Percentiles rank a stretch among this genome's conserved stretches.
phyloP scores from a whole-genome alignment of 495 filamentous ascomycete genomes.

The Penicillium turbatum region DNA sequence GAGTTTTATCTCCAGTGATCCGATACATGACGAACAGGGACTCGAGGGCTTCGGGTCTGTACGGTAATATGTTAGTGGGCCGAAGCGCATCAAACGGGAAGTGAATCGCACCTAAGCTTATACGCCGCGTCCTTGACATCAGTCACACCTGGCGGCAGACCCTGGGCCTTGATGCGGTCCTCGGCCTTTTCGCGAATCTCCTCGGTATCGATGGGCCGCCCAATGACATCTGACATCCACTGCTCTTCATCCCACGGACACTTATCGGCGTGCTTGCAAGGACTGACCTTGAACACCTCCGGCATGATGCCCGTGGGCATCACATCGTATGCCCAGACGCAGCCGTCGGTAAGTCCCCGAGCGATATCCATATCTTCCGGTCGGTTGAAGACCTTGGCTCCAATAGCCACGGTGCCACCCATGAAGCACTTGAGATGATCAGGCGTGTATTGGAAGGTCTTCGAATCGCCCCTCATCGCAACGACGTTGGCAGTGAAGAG shows the following conservation, averaged over 20 bases:
- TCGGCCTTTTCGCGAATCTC: slow-evolving; percentile 36
- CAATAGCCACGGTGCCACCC: slow-evolving; percentile 59
- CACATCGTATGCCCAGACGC: slow-evolving; percentile 55
- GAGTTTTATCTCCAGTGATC: slow-evolving; percentile 63
- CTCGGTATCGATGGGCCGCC: slow-evolving; percentile 13
- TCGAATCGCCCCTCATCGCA: slow-evolving; percentile 17
- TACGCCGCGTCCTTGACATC: slow-evolving; percentile 58
- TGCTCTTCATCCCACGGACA: slow-evolving; percentile 54
- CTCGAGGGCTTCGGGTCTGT: slow-evolving; percentile 64
- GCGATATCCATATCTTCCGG: slow-evolving; percentile 52
- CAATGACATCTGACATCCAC: slow-evolving; percentile 43
- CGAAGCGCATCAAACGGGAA: not conserved
- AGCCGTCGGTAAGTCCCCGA: slow-evolving; percentile 53
- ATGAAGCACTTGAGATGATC: slow-evolving; percentile 62
- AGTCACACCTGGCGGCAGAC: slow-evolving; percentile 56
- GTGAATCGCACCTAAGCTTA: slow-evolving; percentile 53
- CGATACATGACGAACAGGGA: slow-evolving; percentile 73
- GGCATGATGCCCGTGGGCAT: slow-evolving; percentile 60
- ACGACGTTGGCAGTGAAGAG: slow-evolving; percentile 63
- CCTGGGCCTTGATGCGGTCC: slow-evolving; percentile 38
- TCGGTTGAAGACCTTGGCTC: slow-evolving; percentile 54
- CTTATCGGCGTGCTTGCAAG: slow-evolving; percentile 41
- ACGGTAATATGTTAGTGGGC: not conserved
- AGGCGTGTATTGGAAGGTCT: slow-evolving; percentile 34
- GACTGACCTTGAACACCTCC: slow-evolving; percentile 50